Base-by-base conservation (phyloP, 805 yeast species). In the Sugiyamaella mastotermitis region DNA sequence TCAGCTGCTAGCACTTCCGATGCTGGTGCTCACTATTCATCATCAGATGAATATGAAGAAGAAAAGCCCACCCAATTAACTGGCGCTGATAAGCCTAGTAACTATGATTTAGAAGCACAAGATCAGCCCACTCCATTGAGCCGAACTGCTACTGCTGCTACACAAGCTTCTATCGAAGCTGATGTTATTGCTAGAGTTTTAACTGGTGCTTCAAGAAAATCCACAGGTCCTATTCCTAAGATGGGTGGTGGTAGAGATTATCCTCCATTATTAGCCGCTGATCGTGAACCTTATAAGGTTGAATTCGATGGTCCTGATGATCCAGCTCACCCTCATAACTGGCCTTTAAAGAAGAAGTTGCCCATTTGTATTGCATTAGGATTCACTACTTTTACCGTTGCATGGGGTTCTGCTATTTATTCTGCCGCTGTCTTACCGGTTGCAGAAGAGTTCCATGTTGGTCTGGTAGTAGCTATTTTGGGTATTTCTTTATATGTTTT, bases 361-460 rank as follows among this genome's bases (percentile, higher is more conserved):
- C 33, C 55, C 7, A 58, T 65, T 10, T 69, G 76, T 55, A 23
- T 55, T 0, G 49, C 66, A 8, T 58, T 76, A 31, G 77, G 76
- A 14, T 51, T 61, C 18, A 54, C 65, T 42, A 74, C 82, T 24
- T 57, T 71, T 31, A 54, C 65, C 23, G 68, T 78, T 26, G 69
- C 87, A 2, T 76, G 80, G 70, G 90, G 92, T 34, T 83, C 94
- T 1, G 80, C 94, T n/a, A 70, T 83, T 56, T 83, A 78, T 53
- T 74, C 94, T 1, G 67, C 79, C 26, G 81, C 78, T 3, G 65
- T 74, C 11, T 48, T 56, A 0, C 70, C 59, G 14, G 50, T 85
- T 21, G 58, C 71, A 46, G 63, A 47, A 79, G 35, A 68, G 26
- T 88, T 59, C 60, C 74, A 73, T 43, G 77, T 88, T 33, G 80